phyloP scores from a whole-genome alignment of 495 filamentous ascomycete genomes.

The Xanthoparmelia taractica region DNA sequence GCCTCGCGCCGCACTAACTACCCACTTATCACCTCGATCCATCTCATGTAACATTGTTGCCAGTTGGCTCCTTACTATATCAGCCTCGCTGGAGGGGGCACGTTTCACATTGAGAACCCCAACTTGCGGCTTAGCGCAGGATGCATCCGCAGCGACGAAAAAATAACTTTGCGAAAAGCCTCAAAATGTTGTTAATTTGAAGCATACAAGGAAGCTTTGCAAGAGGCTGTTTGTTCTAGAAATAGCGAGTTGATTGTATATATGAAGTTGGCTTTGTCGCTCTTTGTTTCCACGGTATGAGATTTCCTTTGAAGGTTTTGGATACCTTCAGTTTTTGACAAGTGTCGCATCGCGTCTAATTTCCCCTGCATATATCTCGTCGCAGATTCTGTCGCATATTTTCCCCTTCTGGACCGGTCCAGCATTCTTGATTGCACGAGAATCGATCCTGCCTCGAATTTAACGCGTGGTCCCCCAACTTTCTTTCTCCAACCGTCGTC shows the following conservation, averaged over 20 bases:
- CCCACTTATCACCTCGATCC: neutral
- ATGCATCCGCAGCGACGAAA: neutral
- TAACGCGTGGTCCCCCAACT: neutral
- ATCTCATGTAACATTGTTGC: neutral
- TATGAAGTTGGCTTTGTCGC: neutral
- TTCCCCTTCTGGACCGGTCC: neutral
- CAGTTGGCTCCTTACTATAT: neutral
- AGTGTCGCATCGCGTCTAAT: neutral
- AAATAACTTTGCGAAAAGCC: constrained; percentile 1
- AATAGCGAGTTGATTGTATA: neutral
- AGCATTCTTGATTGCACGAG: neutral
- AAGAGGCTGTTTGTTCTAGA: neutral
- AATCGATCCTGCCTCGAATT: neutral
- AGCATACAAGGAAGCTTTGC: neutral
- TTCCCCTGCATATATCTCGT: constrained; percentile 4
- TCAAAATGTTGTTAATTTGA: neutral
- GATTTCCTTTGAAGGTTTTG: neutral
- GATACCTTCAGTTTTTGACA: neutral
- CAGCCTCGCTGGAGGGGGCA: neutral
- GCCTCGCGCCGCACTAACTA: neutral
- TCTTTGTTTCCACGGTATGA: neutral
- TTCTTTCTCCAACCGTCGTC: neutral
- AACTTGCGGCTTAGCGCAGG: constrained; percentile 22
- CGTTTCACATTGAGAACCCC: neutral
- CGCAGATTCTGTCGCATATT: neutral